Evolutionary conservation across 2,329 filamentous ascomycete species (phyloP).

Genomic region (Hypoxylon sp.): DNA sequence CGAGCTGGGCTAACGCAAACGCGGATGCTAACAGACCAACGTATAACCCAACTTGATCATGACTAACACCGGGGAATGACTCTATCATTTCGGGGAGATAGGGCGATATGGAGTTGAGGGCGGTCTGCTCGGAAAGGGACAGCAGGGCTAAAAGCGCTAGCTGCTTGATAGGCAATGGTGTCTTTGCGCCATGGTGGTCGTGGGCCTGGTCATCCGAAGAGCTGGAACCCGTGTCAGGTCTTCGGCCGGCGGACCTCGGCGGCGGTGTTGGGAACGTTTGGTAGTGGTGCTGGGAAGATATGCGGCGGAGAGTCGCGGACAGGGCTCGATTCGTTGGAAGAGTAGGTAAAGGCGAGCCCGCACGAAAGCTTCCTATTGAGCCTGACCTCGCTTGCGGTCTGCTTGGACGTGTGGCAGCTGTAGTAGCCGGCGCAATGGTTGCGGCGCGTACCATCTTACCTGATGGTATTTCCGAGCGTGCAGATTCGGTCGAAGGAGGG

Average conservation of each 20-base stretch:
- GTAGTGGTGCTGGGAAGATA: constrained; percentile 72
- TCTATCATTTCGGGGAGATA: constrained; percentile 95
- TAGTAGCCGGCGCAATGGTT: constrained; percentile 42
- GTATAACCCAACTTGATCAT: constrained; percentile 82
- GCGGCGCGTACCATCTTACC: constrained; percentile 47
- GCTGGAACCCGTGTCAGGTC: constrained; percentile 53
- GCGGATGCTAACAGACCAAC: constrained; percentile 91
- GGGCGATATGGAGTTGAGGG: constrained; percentile 94
- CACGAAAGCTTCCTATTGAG: constrained; percentile 53
- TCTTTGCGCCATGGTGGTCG: constrained; percentile 66
- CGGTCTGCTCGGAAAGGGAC: constrained; percentile 93
- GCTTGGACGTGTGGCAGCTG: constrained; percentile 43
- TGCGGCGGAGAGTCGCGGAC: constrained; percentile 47
- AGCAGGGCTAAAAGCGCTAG: constrained; percentile 89
- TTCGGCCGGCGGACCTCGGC: constrained; percentile 73
- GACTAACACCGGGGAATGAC: constrained; percentile 84
- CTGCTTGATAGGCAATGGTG: constrained; percentile 86
- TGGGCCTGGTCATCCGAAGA: constrained; percentile 52
- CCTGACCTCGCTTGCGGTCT: constrained; percentile 42
- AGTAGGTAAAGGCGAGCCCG: constrained; percentile 53
- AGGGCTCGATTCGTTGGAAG: constrained; percentile 39
- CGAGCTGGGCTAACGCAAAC: constrained; percentile 92
- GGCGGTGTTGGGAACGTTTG: constrained; percentile 86
- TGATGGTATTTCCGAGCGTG: constrained; percentile 38
- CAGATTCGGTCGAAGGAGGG: constrained; percentile 28